Conservation (phyloP, 345 rosid species). For the Triadica sebifera region DNA sequence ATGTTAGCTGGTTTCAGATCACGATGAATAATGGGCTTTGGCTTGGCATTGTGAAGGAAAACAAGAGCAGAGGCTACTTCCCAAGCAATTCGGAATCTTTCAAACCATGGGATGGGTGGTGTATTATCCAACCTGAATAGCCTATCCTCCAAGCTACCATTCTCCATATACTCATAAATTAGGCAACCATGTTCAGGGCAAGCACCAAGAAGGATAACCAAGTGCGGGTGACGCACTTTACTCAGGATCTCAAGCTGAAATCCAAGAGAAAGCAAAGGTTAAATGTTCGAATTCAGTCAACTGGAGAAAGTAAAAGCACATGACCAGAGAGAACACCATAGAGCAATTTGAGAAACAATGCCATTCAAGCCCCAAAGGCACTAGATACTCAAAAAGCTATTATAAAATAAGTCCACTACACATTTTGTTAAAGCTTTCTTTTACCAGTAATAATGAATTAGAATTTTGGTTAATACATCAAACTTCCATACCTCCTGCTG, state of each 20-base stretch:
- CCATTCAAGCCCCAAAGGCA: background rate
- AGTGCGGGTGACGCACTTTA: slow-evolving; percentile 80
- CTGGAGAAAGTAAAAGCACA: background rate
- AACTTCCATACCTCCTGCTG: slow-evolving; percentile 61
- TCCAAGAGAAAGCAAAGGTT: slow-evolving; percentile 5
- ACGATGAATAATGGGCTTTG: slow-evolving; percentile 73
- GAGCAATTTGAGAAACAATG: background rate
- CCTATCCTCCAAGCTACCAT: slow-evolving; percentile 79
- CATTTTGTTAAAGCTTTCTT: background rate
- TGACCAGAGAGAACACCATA: background rate
- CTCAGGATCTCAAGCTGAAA: slow-evolving; percentile 77
- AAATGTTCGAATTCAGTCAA: too few species aligned
- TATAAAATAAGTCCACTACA: too few species aligned
- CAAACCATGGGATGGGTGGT: slow-evolving; percentile 76
- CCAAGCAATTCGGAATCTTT: slow-evolving; percentile 74
- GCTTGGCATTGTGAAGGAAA: slow-evolving; percentile 80
- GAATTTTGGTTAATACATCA: too few species aligned
- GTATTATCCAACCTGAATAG: slow-evolving; percentile 43
- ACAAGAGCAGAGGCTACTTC: slow-evolving; percentile 81
- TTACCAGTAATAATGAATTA: background rate
- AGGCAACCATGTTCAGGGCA: slow-evolving; percentile 70
- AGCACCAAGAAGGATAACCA: slow-evolving; percentile 90
- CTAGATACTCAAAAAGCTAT: background rate
- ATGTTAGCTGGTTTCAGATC: slow-evolving; percentile 92
- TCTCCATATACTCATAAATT: slow-evolving; percentile 84